Evolutionary conservation across 2,329 filamentous ascomycete genomes (phyloP).

Genomic region (Escovopsis sp.): DNA sequence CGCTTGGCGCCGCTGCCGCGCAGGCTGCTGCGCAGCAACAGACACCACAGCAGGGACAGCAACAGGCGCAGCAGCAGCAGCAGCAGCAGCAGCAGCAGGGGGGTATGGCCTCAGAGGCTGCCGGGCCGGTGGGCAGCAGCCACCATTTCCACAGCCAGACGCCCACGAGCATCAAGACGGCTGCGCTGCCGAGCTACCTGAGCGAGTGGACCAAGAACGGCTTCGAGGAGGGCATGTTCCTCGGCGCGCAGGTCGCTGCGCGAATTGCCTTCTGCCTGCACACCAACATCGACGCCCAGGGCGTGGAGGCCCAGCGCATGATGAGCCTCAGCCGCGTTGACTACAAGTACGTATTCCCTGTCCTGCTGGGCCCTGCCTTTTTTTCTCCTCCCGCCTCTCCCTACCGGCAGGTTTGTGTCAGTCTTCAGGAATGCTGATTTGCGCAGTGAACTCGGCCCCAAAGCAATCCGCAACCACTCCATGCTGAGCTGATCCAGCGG

Average conservation of each 20-base stretch:
- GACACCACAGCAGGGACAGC: constrained; percentile 24
- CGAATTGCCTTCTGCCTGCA: constrained; percentile 43
- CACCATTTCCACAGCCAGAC: constrained; percentile 52
- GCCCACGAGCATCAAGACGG: constrained; percentile 68
- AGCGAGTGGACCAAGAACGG: constrained; percentile 76
- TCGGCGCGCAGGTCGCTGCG: constrained; percentile 76
- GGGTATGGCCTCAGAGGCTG: constrained; percentile 17
- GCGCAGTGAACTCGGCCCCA: constrained; percentile 36
- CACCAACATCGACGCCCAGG: constrained; percentile 35
- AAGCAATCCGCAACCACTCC: constrained; percentile 36
- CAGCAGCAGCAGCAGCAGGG: too few species aligned
- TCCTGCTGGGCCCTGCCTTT: not conserved
- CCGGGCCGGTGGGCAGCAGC: constrained; percentile 17
- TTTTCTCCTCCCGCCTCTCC: not conserved
- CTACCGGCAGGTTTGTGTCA: not conserved
- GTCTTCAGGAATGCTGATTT: too few species aligned
- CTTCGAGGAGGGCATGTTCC: constrained; percentile 69
- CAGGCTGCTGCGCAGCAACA: constrained; percentile 19
- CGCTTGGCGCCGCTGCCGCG: constrained; percentile 31
- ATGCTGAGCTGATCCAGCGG: constrained; percentile 27
- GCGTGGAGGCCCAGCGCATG: constrained; percentile 34
- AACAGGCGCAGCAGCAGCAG: too few species aligned
- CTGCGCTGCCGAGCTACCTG: constrained; percentile 69
- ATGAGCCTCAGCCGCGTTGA: constrained; percentile 44
- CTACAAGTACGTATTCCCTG: constrained; percentile 37